These are phyloP conservation scores for Meira miltonrushii DNA, from an alignment of 1,284 basidiomycete species.

Conservation along the genomic window DNA sequence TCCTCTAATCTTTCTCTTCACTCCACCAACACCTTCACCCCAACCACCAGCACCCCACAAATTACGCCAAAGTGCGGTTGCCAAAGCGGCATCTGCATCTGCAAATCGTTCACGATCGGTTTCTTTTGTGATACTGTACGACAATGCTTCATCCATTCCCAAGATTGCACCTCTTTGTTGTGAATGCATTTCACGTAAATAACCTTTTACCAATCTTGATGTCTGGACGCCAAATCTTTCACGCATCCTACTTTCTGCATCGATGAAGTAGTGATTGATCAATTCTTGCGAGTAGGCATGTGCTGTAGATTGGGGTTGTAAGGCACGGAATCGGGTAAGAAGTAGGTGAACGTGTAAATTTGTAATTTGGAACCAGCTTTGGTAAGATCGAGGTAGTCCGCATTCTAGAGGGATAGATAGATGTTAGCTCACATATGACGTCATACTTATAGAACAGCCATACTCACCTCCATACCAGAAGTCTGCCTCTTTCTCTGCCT, in stretches of 20 bases:
- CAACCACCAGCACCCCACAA: slow-evolving; percentile 61
- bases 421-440: not conserved
- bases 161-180: slow-evolving; percentile 83
- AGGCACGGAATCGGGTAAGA: slow-evolving; percentile 76
- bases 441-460: not conserved
- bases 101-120: slow-evolving; percentile 23
- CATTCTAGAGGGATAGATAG: slow-evolving; percentile 61
- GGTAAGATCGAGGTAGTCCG: slow-evolving; percentile 83
- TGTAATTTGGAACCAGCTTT: slow-evolving; percentile 94
- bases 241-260: slow-evolving; percentile 85
- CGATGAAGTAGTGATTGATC: slow-evolving; percentile 92
- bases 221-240: slow-evolving; percentile 65
- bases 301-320: slow-evolving; percentile 64
- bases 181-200: slow-evolving; percentile 83
- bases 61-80: slow-evolving; percentile 85
- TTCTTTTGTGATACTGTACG: slow-evolving; percentile 57
- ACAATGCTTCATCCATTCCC: slow-evolving; percentile 74
- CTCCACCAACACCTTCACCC: slow-evolving; percentile 53
- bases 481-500: slow-evolving; percentile 49
- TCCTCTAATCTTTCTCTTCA: slow-evolving; percentile 47
- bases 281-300: slow-evolving; percentile 70
- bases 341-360: slow-evolving; percentile 90
- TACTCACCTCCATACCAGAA: slow-evolving; percentile 43
- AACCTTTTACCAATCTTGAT: slow-evolving; percentile 73
- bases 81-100: slow-evolving; percentile 56